phyloP scores from a whole-genome alignment of 768 basidiomycete genomes.

The Tricholoma flavovirens region DNA sequence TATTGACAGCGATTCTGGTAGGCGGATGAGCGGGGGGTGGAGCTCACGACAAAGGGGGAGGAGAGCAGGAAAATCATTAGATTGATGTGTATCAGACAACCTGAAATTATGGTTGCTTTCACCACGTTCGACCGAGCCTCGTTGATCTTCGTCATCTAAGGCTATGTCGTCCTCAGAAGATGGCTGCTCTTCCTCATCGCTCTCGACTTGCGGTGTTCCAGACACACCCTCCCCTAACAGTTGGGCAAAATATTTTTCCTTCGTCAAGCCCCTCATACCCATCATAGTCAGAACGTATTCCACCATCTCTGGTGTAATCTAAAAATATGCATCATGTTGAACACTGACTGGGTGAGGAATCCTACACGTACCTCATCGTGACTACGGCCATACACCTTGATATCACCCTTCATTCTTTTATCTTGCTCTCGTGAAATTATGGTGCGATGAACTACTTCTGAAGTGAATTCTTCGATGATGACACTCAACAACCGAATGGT shows the following conservation, averaged over 20 bases:
- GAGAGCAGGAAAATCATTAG: constrained; percentile 8
- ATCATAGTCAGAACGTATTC: constrained; percentile 44
- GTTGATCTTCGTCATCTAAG: background rate
- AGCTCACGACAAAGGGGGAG: constrained; percentile 21
- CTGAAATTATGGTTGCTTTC: constrained; percentile 9
- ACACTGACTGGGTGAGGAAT: background rate
- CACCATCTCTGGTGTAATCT: constrained; percentile 43
- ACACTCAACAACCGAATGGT: constrained; percentile 41
- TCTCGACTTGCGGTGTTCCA: background rate
- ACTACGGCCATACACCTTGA: constrained; percentile 52
- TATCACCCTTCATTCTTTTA: constrained; percentile 46
- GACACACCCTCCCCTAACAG: constrained; percentile 18
- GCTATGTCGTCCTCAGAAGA: background rate
- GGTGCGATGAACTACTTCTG: constrained; percentile 42
- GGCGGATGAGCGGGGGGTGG: constrained; percentile 16
- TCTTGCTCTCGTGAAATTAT: constrained; percentile 58
- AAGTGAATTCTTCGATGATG: constrained; percentile 45
- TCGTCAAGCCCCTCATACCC: constrained; percentile 32
- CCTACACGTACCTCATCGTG: constrained; percentile 33
- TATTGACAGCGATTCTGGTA: constrained; percentile 10
- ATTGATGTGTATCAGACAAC: constrained; percentile 2
- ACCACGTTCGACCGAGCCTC: constrained; percentile 2
- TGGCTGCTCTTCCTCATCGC: constrained; percentile 3
- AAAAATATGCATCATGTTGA: background rate
- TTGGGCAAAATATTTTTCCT: constrained; percentile 35